phyloP scores from a whole-genome alignment of 305 asterid genomes.

The Solanum hybrid region DNA sequence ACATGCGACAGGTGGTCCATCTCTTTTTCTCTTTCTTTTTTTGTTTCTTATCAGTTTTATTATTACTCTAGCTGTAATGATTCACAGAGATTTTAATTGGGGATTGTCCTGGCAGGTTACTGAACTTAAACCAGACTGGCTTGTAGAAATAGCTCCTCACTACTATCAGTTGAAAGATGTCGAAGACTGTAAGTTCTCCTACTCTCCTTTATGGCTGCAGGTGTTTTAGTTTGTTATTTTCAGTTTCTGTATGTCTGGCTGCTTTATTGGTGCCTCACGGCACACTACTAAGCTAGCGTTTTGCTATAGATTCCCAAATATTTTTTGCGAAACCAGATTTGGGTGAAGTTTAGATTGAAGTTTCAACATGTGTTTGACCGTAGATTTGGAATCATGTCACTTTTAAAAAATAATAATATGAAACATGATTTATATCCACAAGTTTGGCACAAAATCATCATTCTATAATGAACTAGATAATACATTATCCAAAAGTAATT shows the following conservation, averaged over 20 bases:
- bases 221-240: background rate
- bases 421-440: background rate
- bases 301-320: background rate
- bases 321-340: background rate
- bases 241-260: background rate
- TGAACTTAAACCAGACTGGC: conserved; percentile 90
- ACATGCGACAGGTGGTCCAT: conserved; percentile 70
- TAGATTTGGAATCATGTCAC: background rate
- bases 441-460: background rate
- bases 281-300: background rate
- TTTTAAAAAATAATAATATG: background rate
- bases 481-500: background rate
- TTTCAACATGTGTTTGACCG: background rate
- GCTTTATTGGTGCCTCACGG: background rate
- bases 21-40: background rate
- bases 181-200: conserved; percentile 61
- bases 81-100: background rate
- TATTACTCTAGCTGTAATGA: background rate
- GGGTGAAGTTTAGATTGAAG: background rate
- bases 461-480: background rate
- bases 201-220: background rate
- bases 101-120: conserved; percentile 27
- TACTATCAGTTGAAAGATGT: conserved; percentile 82
- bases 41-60: background rate
- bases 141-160: conserved; percentile 91